phyloP scores from a whole-genome alignment of 179 eudicot genomes.

The Nepenthes alata region DNA sequence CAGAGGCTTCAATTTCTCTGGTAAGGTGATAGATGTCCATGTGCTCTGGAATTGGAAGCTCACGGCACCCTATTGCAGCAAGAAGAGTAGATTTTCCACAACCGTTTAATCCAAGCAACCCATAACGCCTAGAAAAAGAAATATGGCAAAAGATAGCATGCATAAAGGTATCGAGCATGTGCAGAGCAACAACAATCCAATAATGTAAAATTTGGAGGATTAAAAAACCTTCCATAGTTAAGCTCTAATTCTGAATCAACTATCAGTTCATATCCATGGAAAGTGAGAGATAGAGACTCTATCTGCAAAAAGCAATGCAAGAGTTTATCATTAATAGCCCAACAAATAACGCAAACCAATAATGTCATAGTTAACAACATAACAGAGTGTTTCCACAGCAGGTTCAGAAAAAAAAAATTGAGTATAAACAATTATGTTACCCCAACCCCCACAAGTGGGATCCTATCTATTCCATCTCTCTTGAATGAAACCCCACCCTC shows the following conservation, averaged over 20 bases:
- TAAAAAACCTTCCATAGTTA: slow-evolving; percentile 72
- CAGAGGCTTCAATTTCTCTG: slow-evolving; percentile 90
- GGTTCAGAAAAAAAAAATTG: not conserved
- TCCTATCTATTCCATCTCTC: too few species aligned
- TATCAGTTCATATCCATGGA: slow-evolving; percentile 90
- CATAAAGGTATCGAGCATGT: not conserved
- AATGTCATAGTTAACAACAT: not conserved
- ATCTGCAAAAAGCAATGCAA: slow-evolving; percentile 43
- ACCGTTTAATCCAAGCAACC: slow-evolving; percentile 90
- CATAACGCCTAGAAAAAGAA: slow-evolving; percentile 55
- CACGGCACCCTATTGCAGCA: slow-evolving; percentile 75
- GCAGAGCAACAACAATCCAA: not conserved
- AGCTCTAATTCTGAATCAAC: slow-evolving; percentile 84
- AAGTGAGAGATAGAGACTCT: slow-evolving; percentile 87
- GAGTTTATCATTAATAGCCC: not conserved
- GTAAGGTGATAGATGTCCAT: slow-evolving; percentile 91
- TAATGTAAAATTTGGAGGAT: not conserved
- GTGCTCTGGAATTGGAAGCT: slow-evolving; percentile 94
- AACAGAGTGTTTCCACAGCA: not conserved
- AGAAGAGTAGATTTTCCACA: slow-evolving; percentile 98
- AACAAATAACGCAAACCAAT: not conserved
- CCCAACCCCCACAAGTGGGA: too few species aligned
- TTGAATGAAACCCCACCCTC: too few species aligned
- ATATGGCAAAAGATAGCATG: not conserved
- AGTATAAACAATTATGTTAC: too few species aligned